phyloP scores from a whole-genome alignment of 306 rosid species.

The Hylodesmum podocarpum region DNA sequence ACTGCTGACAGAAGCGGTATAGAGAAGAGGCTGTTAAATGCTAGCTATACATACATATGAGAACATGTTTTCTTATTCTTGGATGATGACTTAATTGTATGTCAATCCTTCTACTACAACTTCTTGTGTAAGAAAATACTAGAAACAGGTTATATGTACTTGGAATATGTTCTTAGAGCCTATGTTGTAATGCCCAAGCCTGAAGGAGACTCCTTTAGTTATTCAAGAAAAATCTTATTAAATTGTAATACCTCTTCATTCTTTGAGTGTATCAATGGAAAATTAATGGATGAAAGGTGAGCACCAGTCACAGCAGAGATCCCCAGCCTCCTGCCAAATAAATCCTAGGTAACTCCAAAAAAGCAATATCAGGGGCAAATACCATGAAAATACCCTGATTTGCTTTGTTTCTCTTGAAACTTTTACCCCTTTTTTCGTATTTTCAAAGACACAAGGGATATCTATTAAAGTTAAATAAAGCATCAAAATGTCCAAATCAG shows the following conservation, averaged over 20 bases:
- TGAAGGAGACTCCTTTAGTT: slow-evolving; percentile 8
- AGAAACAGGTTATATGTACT: neutral
- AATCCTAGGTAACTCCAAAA: slow-evolving; percentile 65
- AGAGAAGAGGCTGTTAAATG: neutral
- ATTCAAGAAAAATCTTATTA: slow-evolving; percentile 20
- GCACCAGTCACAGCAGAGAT: slow-evolving; percentile 49
- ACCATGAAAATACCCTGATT: slow-evolving; percentile 25
- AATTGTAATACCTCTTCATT: slow-evolving; percentile 65
- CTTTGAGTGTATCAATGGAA: slow-evolving; percentile 61
- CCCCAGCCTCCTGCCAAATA: slow-evolving; percentile 51
- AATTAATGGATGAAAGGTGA: slow-evolving; percentile 46
- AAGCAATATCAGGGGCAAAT: slow-evolving; percentile 45
- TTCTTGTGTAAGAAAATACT: neutral
- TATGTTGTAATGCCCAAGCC: neutral
- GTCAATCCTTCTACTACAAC: neutral
- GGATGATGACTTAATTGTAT: neutral
- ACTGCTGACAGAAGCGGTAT: neutral
- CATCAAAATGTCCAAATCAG: slow-evolving; percentile 24
- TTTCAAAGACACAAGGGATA: slow-evolving; percentile 16
- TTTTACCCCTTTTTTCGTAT: neutral
- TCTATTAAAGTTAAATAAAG: slow-evolving; percentile 8
- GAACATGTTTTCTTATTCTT: neutral
- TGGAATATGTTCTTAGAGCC: neutral
- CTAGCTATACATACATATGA: neutral
- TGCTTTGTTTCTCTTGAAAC: slow-evolving; percentile 18